Evolutionary conservation across 2,329 filamentous ascomycete genomes (phyloP).

Genomic region (Colletotrichum sublineola): DNA sequence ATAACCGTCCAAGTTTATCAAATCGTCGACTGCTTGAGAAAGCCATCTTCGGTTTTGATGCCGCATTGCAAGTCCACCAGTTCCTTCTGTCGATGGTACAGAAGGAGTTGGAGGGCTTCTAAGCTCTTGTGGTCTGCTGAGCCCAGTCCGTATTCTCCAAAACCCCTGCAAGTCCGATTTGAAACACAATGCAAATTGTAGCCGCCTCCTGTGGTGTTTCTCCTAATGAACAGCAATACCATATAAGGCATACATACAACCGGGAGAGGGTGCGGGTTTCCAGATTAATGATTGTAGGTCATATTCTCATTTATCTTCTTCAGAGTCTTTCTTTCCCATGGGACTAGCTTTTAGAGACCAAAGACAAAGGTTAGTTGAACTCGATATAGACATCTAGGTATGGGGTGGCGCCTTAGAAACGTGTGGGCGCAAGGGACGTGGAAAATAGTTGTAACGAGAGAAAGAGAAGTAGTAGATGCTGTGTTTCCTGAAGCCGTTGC

Average conservation of each 20-base stretch:
- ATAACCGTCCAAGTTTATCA: constrained; percentile 4
- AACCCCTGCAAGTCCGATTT: neutral
- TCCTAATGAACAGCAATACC: neutral
- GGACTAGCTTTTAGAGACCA: neutral
- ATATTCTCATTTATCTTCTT: neutral
- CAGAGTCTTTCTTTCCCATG: neutral
- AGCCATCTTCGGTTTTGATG: neutral
- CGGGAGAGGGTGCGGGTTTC: too few species aligned
- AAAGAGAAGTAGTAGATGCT: neutral
- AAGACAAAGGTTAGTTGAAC: neutral
- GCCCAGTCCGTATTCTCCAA: neutral
- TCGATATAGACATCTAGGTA: neutral
- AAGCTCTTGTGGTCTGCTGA: neutral
- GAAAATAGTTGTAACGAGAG: neutral
- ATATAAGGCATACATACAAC: too few species aligned
- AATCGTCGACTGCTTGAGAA: neutral
- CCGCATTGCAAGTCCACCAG: neutral
- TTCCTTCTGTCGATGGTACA: neutral
- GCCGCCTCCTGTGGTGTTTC: neutral
- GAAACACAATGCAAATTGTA: neutral
- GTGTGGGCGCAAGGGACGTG: neutral
- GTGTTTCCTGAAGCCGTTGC: neutral
- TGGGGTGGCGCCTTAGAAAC: neutral
- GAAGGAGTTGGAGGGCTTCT: neutral
- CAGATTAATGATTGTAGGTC: too few species aligned